Conservation (phyloP, 1,139 yeast genomes). For the Candida sp. region DNA sequence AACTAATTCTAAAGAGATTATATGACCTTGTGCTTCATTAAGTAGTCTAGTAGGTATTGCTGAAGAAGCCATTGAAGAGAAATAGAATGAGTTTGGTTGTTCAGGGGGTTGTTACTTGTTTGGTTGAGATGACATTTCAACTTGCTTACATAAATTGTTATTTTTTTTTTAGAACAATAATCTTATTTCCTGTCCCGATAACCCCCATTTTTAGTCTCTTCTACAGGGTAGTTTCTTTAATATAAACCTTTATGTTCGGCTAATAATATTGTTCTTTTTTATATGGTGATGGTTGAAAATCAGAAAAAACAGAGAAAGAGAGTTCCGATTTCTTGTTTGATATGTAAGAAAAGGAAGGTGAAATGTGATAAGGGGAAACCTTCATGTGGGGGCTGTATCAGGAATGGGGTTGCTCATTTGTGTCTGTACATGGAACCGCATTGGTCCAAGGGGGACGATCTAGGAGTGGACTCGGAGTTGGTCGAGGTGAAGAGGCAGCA, state of each 20-base stretch:
- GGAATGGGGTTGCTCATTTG: constrained; percentile 40
- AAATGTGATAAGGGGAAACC: constrained; percentile 45
- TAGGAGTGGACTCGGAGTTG: constrained; percentile 1
- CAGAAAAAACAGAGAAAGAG: constrained; percentile 26
- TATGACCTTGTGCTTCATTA: constrained; percentile 89
- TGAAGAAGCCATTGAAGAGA: constrained; percentile 19
- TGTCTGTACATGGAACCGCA: constrained; percentile 43
- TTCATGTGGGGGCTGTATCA: constrained; percentile 41
- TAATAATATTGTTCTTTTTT: too few species aligned
- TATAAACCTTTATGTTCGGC: neutral
- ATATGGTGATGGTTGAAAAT: constrained; percentile 3
- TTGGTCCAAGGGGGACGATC: constrained; percentile 22
- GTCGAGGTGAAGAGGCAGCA: constrained; percentile 13
- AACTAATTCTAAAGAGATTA: constrained; percentile 75
- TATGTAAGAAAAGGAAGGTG: constrained; percentile 43
- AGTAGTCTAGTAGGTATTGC: constrained; percentile 86
- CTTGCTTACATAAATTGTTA: neutral
- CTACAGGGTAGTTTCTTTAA: neutral
- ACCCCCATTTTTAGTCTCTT: neutral
- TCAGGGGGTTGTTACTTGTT: neutral
- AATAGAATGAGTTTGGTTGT: neutral
- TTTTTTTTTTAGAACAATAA: neutral
- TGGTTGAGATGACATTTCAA: constrained; percentile 2
- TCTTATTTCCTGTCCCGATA: neutral
- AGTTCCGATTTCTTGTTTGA: constrained; percentile 41